These are phyloP conservation scores for Protomyces arabidopsidicola DNA, from an alignment of 1,139 yeast genomes.

Conservation along the genomic window DNA sequence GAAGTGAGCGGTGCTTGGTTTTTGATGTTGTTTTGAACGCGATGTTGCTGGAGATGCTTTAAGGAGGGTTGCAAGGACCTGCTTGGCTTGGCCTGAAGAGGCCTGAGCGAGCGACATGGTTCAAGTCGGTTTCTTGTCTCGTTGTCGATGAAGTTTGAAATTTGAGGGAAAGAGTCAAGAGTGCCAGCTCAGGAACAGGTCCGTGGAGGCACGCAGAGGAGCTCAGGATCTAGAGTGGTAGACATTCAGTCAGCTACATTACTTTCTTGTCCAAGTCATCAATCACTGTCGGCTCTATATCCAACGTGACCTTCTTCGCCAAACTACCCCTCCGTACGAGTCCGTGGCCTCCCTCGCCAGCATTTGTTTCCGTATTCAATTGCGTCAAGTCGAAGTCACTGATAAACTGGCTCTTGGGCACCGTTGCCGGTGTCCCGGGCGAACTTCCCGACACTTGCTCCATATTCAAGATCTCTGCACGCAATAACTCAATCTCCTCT, in stretches of 20 bases:
- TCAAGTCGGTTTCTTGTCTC: not conserved
- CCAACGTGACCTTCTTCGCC: slow-evolving; percentile 3
- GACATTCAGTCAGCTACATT: not conserved
- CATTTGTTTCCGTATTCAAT: slow-evolving; percentile 1
- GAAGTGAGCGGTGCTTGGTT: not conserved
- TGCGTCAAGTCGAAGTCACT: slow-evolving; percentile 10
- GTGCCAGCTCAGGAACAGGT: too few species aligned
- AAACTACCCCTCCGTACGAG: not conserved
- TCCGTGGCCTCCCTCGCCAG: slow-evolving; percentile 1
- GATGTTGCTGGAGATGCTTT: not conserved
- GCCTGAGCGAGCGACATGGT: not conserved
- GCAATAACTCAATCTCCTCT: slow-evolving; percentile 70
- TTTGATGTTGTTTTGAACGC: not conserved
- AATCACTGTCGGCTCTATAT: not conserved
- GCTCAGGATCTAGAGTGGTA: too few species aligned
- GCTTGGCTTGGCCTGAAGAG: not conserved
- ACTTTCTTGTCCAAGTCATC: not conserved
- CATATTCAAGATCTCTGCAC: slow-evolving; percentile 53
- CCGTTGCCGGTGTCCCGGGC: slow-evolving; percentile 23
- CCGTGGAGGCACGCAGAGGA: too few species aligned
- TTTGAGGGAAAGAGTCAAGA: too few species aligned
- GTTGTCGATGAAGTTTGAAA: too few species aligned
- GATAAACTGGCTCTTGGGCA: slow-evolving; percentile 15
- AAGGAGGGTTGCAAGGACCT: not conserved
- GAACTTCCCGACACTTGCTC: slow-evolving; percentile 6